A percentile compares a stretch with the other conserved stretches of the same genome.
phyloP scores from a whole-genome alignment of 2,329 filamentous ascomycete genomes.

The Neofusicoccum umdonicola region DNA sequence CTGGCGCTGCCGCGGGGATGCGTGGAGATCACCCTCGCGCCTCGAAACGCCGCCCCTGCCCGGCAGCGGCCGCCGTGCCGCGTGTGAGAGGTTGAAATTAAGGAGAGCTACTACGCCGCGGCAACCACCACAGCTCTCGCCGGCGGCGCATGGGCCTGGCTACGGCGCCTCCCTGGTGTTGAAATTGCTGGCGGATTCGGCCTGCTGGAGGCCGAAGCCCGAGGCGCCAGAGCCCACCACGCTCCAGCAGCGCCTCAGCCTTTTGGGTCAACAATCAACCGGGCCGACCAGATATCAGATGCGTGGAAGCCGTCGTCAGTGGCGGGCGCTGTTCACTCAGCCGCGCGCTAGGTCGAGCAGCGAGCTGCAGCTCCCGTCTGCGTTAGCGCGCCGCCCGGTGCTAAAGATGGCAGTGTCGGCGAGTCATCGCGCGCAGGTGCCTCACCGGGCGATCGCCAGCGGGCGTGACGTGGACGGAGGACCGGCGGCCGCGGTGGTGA shows the following conservation, averaged over 20 bases:
- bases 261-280: slow-evolving; percentile 7
- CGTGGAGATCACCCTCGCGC: background rate
- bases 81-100: slow-evolving; percentile 1
- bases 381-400: background rate
- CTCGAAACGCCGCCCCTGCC: background rate
- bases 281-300: slow-evolving; percentile 7
- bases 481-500: background rate
- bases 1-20: slow-evolving; percentile 1
- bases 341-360: slow-evolving; percentile 1
- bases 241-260: background rate
- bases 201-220: background rate
- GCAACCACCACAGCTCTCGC: background rate
- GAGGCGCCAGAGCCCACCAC: background rate
- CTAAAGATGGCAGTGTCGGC: background rate
- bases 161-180: background rate
- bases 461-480: slow-evolving; percentile 4
- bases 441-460: background rate
- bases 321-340: slow-evolving; percentile 3
- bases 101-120: background rate
- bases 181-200: slow-evolving; percentile 1
- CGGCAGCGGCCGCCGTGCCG: slow-evolving; percentile 1
- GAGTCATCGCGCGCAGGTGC: background rate
- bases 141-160: background rate
- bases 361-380: background rate
- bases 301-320: background rate